Percentiles rank a stretch among this genome's conserved stretches.
These are phyloP conservation scores for Aspergillus homomorphus DNA, from an alignment of 495 filamentous ascomycete species.

Conservation along the genomic window DNA sequence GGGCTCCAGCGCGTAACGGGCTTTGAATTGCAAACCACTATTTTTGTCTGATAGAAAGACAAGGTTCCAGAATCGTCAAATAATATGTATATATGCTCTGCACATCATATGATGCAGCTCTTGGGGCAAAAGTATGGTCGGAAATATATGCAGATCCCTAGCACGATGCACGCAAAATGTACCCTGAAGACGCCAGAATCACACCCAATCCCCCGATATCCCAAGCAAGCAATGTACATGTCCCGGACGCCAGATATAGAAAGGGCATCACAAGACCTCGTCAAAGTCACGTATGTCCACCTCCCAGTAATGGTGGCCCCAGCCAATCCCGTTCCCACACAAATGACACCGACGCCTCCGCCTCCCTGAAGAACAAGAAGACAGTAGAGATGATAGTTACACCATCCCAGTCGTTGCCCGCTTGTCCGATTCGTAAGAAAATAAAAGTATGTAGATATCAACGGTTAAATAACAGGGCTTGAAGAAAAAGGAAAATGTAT, in stretches of 20 bases:
- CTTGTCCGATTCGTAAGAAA: constrained; percentile 15
- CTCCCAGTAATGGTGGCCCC: background rate
- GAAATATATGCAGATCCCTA: constrained; percentile 10
- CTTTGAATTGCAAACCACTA: background rate
- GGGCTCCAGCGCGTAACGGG: background rate
- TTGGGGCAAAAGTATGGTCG: constrained; percentile 3
- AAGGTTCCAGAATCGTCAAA: background rate
- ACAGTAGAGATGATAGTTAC: background rate
- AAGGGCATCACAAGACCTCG: constrained; percentile 8
- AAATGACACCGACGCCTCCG: background rate
- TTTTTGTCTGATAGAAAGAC: background rate
- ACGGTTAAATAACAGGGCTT: constrained; percentile 26
- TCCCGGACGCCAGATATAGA: constrained; percentile 13
- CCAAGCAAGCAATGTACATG: constrained; percentile 19
- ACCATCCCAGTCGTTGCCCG: background rate
- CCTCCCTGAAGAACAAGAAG: background rate
- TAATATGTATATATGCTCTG: constrained; percentile 2
- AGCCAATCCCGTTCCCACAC: background rate
- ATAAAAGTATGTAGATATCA: constrained; percentile 25
- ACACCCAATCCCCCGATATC: constrained; percentile 10
- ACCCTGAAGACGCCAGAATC: constrained; percentile 10
- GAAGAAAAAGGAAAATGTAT: constrained; percentile 14
- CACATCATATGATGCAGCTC: constrained; percentile 1
- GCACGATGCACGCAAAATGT: constrained; percentile 12
- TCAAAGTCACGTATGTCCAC: background rate